Base-by-base conservation (phyloP, 2,329 filamentous ascomycete genomes). In the Pyricularia sp. region DNA sequence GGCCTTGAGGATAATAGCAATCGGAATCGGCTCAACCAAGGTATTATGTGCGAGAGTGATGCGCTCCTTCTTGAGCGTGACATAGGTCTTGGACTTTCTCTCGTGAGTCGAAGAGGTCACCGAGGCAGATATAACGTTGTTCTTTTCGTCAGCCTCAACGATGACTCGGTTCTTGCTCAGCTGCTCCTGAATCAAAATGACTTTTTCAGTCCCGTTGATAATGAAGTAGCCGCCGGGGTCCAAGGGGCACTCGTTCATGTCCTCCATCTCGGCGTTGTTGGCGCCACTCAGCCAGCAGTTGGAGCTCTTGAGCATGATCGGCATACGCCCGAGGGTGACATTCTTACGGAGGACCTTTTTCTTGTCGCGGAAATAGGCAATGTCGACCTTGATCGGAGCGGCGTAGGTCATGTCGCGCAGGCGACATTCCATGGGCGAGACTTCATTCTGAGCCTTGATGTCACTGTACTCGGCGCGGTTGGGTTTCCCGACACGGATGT, bases 91-190 rank as follows among this genome's bases (percentile, higher is more conserved):
- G 12, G 95, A 97, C 79, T 98, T 97, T 74, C 96, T 88, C 78
- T 98, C 95, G 79, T 97, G 93, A 1, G 96, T 98, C 33, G 95
- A 97, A 87, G 94, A 96, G 9, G 94, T 99, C 33, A 98, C 95
- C 1, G 95, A 98, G 55, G 96, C 95, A 73, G 94, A 92, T 69
- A 98, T 94, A 72, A 97, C 89, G 70, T 92, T 92, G 80, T 97
- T 98, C 81, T 97, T 97, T 68, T 90, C 86, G 74, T 94, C 92
- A 69, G 92, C 90, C 80, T 99, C 96, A 20, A 99, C 94, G 77
- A 99, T 97, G 75, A 99, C 92, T 82, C 95, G 89, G 80, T 99
- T 99, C 86, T 99, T 99, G 85, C 95, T 99, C 77, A 99, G 83
- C 81, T 99, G 95, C 77, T 99, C 96, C 79, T 99, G 95, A 17